phyloP scores from a whole-genome alignment of 768 basidiomycete genomes.

The Collybiopsis luxurians region DNA sequence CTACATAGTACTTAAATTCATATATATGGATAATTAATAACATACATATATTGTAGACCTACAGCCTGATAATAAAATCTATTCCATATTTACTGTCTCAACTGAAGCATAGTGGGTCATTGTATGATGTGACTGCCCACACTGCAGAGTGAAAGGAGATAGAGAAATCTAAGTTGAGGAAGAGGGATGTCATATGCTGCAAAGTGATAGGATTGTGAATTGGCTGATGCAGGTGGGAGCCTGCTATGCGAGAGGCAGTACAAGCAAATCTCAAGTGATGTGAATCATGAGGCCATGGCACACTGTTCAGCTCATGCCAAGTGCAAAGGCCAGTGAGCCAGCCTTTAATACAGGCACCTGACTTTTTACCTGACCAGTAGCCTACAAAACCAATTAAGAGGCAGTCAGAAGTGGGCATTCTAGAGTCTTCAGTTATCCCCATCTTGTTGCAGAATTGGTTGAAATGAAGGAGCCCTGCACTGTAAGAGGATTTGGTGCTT shows the following conservation, averaged over 20 bases:
- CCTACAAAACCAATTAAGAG: constrained; percentile 28
- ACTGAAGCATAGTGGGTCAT: too few species aligned
- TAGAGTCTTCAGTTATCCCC: constrained; percentile 20
- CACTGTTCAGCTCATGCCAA: neutral
- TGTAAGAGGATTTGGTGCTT: constrained; percentile 22
- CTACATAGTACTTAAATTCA: too few species aligned
- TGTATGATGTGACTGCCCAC: neutral
- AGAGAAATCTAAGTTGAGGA: neutral
- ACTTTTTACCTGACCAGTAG: neutral
- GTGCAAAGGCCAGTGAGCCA: neutral
- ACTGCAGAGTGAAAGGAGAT: neutral
- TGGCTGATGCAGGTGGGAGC: neutral
- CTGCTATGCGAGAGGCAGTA: neutral
- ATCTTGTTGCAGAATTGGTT: constrained; percentile 29
- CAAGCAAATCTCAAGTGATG: neutral
- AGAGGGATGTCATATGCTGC: neutral
- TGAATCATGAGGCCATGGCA: neutral
- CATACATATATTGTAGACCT: too few species aligned
- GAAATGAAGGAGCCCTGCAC: constrained; percentile 28
- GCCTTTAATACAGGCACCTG: neutral
- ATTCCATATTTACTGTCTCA: too few species aligned
- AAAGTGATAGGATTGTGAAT: neutral
- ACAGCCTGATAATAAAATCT: too few species aligned
- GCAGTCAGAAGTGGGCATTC: constrained; percentile 26
- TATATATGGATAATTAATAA: too few species aligned